These are phyloP conservation scores for Pisolithus microcarpus DNA, from an alignment of 768 basidiomycete species.

Conservation along the genomic window DNA sequence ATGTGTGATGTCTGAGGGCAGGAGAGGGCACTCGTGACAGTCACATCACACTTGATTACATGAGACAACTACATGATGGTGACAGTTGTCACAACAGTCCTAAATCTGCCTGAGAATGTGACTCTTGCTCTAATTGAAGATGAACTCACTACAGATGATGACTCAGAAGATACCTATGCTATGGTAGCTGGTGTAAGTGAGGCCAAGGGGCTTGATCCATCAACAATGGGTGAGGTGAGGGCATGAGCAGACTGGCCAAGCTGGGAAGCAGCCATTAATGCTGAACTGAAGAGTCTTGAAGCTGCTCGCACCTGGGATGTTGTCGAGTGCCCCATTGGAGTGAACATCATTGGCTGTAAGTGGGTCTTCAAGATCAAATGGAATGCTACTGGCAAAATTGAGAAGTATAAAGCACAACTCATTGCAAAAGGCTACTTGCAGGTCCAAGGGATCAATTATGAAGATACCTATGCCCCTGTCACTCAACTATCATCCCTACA, in stretches of 20 bases:
- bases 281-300: background rate
- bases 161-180: no score
- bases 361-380: constrained; percentile 30
- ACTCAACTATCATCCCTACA: background rate
- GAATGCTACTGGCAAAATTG: constrained; percentile 19
- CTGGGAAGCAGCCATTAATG: constrained; percentile 8
- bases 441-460: background rate
- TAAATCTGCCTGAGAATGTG: no score
- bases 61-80: no score
- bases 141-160: background rate
- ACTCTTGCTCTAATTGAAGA: background rate
- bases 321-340: constrained; percentile 19
- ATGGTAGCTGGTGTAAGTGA: no score
- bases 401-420: constrained; percentile 31
- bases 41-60: no score
- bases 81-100: no score
- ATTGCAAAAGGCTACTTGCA: constrained; percentile 29
- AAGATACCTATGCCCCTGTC: background rate
- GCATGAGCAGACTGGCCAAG: constrained; percentile 14
- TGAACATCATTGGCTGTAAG: constrained; percentile 26
- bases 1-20: no score
- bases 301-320: constrained; percentile 23
- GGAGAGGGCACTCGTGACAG: no score
- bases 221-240: background rate
- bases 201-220: background rate